Evolutionary conservation across 1,284 basidiomycete genomes (phyloP).

Genomic region (Apiotrichum domesticum): DNA sequence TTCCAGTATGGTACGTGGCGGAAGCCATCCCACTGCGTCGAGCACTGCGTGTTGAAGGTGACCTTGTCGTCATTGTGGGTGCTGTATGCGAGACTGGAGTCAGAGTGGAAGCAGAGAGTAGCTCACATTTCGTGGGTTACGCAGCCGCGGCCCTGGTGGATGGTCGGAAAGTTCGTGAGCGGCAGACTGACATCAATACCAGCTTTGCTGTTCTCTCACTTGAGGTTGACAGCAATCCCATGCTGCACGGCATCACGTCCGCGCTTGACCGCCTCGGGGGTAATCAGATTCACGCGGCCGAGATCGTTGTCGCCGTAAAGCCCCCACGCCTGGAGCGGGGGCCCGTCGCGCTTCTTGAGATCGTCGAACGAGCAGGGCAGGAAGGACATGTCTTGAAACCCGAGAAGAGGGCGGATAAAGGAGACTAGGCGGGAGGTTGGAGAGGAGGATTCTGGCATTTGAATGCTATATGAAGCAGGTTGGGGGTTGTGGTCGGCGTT

Average conservation of each 20-base stretch:
- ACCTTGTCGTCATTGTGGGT: constrained; percentile 31
- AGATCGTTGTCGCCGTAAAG: constrained; percentile 31
- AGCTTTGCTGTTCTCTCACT: constrained; percentile 12
- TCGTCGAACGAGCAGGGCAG: constrained; percentile 17
- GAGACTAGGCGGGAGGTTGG: neutral
- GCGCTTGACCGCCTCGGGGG: constrained; percentile 24
- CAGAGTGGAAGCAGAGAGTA: neutral
- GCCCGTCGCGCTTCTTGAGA: constrained; percentile 21
- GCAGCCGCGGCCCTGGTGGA: neutral
- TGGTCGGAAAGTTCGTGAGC: constrained; percentile 4
- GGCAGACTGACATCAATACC: constrained; percentile 7
- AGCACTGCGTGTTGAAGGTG: constrained; percentile 44
- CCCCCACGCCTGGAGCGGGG: constrained; percentile 35
- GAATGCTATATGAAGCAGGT: too few species aligned
- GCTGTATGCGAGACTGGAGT: neutral
- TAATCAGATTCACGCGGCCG: constrained; percentile 34
- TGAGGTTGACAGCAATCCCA: constrained; percentile 32
- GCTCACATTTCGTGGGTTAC: constrained; percentile 8
- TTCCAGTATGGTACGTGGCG: constrained; percentile 34
- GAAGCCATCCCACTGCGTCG: constrained; percentile 48
- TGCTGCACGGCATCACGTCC: constrained; percentile 27
- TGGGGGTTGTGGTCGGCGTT: too few species aligned
- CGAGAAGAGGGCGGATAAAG: neutral
- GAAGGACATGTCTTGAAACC: neutral
- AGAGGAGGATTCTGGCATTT: neutral